Conservation (phyloP, 2,329 filamentous ascomycete genomes). For the Apiospora kogelbergensis region DNA sequence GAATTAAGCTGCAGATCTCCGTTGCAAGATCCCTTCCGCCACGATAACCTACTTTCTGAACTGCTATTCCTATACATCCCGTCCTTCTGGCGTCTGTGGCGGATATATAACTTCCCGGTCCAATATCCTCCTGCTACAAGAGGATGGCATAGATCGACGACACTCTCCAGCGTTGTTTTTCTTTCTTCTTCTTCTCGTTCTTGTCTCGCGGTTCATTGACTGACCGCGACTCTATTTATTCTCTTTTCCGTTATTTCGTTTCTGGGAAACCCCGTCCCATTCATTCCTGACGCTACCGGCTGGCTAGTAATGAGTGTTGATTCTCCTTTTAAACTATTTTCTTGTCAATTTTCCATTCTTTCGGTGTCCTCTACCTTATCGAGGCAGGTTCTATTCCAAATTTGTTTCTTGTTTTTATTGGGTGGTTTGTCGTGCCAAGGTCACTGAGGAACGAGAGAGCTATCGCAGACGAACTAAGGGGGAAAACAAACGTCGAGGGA, state of each 20-base stretch:
- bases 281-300: background rate
- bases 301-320: background rate
- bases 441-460: background rate
- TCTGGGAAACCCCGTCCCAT: background rate
- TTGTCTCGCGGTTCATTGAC: background rate
- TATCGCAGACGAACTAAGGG: background rate
- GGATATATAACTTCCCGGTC: background rate
- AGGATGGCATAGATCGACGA: background rate
- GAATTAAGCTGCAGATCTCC: background rate
- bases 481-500: background rate
- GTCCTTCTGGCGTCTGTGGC: background rate
- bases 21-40: slow-evolving; percentile 4
- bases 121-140: background rate
- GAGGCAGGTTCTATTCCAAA: background rate
- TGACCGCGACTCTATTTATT: background rate
- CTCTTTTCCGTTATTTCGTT: background rate
- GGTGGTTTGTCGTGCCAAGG: background rate
- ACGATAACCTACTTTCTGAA: background rate
- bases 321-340: background rate
- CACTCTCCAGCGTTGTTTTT: background rate
- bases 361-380: slow-evolving; percentile 1
- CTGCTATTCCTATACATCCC: background rate
- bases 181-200: background rate
- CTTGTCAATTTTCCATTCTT: background rate
- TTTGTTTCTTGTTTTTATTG: slow-evolving; percentile 3